Conservation (phyloP, 371 early-diverging fungal species). For the Blakeslea trispora region DNA sequence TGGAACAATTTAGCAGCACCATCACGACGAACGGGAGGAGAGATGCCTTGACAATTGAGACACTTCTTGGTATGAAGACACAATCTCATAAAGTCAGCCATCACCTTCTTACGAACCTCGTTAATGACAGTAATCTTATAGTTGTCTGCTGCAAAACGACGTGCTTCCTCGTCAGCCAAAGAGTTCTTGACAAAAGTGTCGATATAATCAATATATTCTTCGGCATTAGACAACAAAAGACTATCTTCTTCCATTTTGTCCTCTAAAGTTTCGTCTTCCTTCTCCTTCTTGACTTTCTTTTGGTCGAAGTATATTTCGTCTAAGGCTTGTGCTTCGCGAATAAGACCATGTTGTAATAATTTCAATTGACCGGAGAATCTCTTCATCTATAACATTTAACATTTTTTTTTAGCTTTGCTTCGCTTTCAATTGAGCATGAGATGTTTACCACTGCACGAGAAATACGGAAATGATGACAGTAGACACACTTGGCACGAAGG, state of each 20-base stretch:
- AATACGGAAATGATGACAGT: conserved; percentile 89
- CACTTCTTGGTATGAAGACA: conserved; percentile 65
- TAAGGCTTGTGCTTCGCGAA: conserved; percentile 81
- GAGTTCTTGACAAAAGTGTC: conserved; percentile 39
- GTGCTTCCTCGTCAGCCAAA: conserved; percentile 34
- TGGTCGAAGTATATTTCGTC: conserved; percentile 59
- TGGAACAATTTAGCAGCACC: conserved; percentile 89
- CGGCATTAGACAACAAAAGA: conserved; percentile 45
- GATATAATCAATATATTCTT: conserved; percentile 62
- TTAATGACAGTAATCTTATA: conserved; percentile 77
- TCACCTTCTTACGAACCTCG: conserved; percentile 73
- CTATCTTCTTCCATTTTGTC: conserved; percentile 55
- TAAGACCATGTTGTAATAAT: conserved; percentile 74
- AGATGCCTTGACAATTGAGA: conserved; percentile 81
- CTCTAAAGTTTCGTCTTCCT: conserved; percentile 47
- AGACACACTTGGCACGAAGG: conserved; percentile 86
- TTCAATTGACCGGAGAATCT: conserved; percentile 66
- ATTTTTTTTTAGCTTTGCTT: neutral
- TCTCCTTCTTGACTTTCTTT: conserved; percentile 45
- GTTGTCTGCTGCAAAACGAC: conserved; percentile 38
- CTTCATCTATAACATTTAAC: conserved; percentile 29
- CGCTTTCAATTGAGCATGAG: neutral
- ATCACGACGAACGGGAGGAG: conserved; percentile 84
- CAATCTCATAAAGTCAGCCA: conserved; percentile 71
- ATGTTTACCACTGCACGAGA: conserved; percentile 61